Evolutionary conservation across 2,329 filamentous ascomycete genomes (phyloP), one percentile per base, ranked within the genome.

Genomic region (Orbilia quercus): DNA sequence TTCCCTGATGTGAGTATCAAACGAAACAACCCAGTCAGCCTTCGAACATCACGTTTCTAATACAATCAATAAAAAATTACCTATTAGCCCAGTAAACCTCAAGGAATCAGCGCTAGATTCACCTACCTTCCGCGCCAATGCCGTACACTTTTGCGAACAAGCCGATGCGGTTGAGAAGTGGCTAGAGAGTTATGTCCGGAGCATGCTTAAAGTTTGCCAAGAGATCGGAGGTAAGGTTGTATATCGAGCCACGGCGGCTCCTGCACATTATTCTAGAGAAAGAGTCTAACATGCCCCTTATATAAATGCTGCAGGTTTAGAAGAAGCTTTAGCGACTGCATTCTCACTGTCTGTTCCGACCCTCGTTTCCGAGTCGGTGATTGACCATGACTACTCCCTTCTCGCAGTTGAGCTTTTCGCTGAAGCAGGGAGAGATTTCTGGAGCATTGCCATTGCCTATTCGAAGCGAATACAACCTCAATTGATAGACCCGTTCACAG

Each of bases 61-160:
- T 44, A 18, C 1, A n/a, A 22, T 12, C 16, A 9, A 7, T 9
- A 16, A 36, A 23, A 31, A 38, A 36, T 31, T 12, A 25, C 42
- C 44, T 48, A 25, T 34, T 76, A 88, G 87, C 66, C 92, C 95
- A 47, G 93, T 98, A 36, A 89, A 89, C 74, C 86, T 98, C 77
- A 95, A 94, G 82, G 95, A 99, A 85, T 95, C 95, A 55, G 91
- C 92, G 18, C 90, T 98, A 82, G 95, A 99, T 82, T 97, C 93
- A 40, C 95, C 95, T 23, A 96, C 93, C 36, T 98, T 98, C 81
- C 91, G 95, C 76, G 91, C 93, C 50, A 91, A 91, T 20, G 87
- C 91, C 44, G 83, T 90, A 50, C 92, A 97, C 82, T 96, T 96
- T 79, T 86, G 88, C 75, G 95, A 98, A 76, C 94, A 99, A 82